A percentile compares a stretch with the other conserved stretches of the same genome.
phyloP scores from a whole-genome alignment of 306 rosid genomes.

The Gastrolobium villosum region DNA sequence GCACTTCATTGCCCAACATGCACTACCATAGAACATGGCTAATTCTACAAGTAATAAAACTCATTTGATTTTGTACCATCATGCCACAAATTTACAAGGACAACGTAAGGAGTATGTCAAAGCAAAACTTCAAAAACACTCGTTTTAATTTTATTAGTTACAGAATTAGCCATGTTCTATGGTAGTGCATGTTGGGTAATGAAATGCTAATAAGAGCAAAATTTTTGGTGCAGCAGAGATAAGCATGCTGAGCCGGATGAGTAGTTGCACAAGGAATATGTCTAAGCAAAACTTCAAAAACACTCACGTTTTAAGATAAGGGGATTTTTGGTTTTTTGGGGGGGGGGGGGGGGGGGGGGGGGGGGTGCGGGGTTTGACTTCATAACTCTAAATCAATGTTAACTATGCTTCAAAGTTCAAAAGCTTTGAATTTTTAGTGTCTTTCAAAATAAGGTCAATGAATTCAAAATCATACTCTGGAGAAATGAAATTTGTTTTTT shows the following conservation, averaged over 20 bases:
- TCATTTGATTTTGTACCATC: constrained; percentile 2
- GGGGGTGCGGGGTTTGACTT: too few species aligned
- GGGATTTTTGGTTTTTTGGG: too few species aligned
- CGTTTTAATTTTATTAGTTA: neutral
- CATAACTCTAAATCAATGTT: neutral
- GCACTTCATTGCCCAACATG: constrained; percentile 10
- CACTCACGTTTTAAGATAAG: too few species aligned
- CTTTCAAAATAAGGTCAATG: constrained; percentile 1
- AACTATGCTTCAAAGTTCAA: constrained; percentile 22
- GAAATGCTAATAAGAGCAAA: too few species aligned
- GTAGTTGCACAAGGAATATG: too few species aligned
- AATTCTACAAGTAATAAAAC: neutral
- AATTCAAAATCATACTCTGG: constrained; percentile 12
- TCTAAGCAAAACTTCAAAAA: too few species aligned
- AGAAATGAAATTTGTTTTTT: neutral
- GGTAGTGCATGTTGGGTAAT: too few species aligned
- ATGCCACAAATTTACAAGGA: neutral
- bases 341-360: too few species aligned
- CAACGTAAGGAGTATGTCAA: neutral
- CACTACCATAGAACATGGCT: neutral
- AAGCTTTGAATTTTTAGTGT: neutral
- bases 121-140: neutral
- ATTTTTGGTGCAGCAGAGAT: too few species aligned
- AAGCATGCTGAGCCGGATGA: too few species aligned
- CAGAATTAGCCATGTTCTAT: too few species aligned